These are phyloP conservation scores for Apiospora rasikravindrae DNA, from an alignment of 2,329 filamentous ascomycete genomes.

Conservation along the genomic window DNA sequence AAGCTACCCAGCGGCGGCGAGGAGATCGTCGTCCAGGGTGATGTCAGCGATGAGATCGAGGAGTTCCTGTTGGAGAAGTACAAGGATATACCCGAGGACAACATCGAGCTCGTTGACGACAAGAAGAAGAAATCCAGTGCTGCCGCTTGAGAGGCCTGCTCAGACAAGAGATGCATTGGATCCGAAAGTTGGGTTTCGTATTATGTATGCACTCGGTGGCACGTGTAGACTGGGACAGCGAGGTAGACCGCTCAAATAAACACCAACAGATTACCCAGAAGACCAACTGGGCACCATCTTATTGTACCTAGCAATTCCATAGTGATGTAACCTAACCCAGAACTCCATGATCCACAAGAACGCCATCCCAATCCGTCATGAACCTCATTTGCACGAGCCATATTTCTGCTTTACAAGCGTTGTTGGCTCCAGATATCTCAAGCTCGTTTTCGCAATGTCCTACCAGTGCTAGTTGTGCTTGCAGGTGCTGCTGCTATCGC, in stretches of 20 bases:
- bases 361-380: conserved; percentile 25
- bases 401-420: not conserved
- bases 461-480: conserved; percentile 43
- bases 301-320: conserved; percentile 20
- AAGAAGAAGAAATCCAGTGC: conserved; percentile 77
- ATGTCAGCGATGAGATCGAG: conserved; percentile 91
- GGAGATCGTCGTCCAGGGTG: conserved; percentile 97
- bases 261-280: conserved; percentile 1
- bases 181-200: not conserved
- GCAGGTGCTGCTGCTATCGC: conserved; percentile 44
- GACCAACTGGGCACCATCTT: not conserved
- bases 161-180: not conserved
- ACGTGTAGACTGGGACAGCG: not conserved
- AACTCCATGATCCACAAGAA: conserved; percentile 23
- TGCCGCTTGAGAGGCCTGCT: not conserved
- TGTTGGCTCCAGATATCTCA: conserved; percentile 30
- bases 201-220: not conserved
- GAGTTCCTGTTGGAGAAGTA: conserved; percentile 92
- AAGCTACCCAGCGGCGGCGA: conserved; percentile 86
- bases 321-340: conserved; percentile 20
- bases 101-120: conserved; percentile 93
- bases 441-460: conserved; percentile 61
- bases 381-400: conserved; percentile 23
- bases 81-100: conserved; percentile 89
- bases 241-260: not conserved